These are phyloP conservation scores for Tothia fuscella DNA, from an alignment of 2,329 filamentous ascomycete species.

Conservation along the genomic window DNA sequence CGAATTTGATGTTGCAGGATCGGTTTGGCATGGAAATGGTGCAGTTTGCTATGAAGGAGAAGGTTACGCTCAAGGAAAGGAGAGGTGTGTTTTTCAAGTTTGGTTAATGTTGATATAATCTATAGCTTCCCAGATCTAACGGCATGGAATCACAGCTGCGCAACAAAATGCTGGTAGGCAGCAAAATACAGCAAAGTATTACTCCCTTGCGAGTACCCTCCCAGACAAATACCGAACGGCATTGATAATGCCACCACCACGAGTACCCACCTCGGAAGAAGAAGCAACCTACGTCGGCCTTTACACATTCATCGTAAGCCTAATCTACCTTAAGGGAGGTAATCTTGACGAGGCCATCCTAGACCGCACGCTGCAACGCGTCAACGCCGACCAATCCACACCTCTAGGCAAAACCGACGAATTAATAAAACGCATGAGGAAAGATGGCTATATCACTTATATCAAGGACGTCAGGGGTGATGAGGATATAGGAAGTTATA, in stretches of 20 bases:
- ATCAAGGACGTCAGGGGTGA: constrained; percentile 57
- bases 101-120: constrained; percentile 6
- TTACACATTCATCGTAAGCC: constrained; percentile 65
- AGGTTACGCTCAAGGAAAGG: constrained; percentile 66
- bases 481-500: constrained; percentile 69
- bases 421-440: constrained; percentile 60
- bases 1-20: constrained; percentile 57
- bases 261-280: constrained; percentile 49
- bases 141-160: constrained; percentile 22
- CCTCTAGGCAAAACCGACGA: constrained; percentile 63
- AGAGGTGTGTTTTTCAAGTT: constrained; percentile 43
- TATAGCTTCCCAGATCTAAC: constrained; percentile 4
- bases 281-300: constrained; percentile 75
- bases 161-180: constrained; percentile 43
- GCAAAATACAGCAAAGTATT: constrained; percentile 50
- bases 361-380: constrained; percentile 57
- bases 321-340: constrained; percentile 63
- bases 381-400: constrained; percentile 65
- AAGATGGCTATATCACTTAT: constrained; percentile 71
- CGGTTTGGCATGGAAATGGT: constrained; percentile 89
- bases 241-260: constrained; percentile 55
- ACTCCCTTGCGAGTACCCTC: constrained; percentile 64
- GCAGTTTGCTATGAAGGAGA: constrained; percentile 72
- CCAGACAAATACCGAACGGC: constrained; percentile 53
- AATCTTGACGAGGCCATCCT: constrained; percentile 67